Evolutionary conservation across 495 filamentous ascomycete genomes (phyloP), one percentile per base, ranked within the genome.

Genomic region (Penicillium bovifimosum): DNA sequence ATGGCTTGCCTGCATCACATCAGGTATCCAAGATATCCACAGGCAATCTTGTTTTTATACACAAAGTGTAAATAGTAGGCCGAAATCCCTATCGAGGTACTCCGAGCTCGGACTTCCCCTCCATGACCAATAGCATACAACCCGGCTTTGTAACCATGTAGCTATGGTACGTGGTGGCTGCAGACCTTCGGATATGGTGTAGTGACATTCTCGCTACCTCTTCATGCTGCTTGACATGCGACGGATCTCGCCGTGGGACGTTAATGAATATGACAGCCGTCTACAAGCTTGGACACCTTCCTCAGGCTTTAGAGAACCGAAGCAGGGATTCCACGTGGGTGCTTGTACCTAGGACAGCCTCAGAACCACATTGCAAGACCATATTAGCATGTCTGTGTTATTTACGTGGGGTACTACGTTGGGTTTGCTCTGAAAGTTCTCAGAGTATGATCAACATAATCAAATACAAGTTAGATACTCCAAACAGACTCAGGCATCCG

Each of bases 391-490:
- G 18, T 11, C 9, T 6, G 36, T 16, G 11, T 39, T 10, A 20
- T 20, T 24, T 24, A 24, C 20, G 4, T 16, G 16, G 39, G 26
- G 27, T 28, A 41, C 6, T 13, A 10, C 10, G 38, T 27, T 28
- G 11, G 9, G 20, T 32, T 29, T 34, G 13, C 17, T 36, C 6
- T 18, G n/a, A 9, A 38, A 17, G 7, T 14, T 33, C 29, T 31
- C 46, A 38, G 34, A 36, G n/a, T 39, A 48, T 48, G 46, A 48
- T 39, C 44, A 48, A 48, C 46, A 48, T 28, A 48, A 28, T 34
- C 46, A 48, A 48, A 47, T 34, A 48, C 32, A 38, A 29, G 13
- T 28, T 16, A 27, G 13, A 38, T 28, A 47, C 45, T 35, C 28
- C 13, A 48, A 35, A 48, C 17, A 47, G 17, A 33, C 38, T 39